Evolutionary conservation across 805 yeast species (phyloP).

Genomic region (Suhomyces sp.): DNA sequence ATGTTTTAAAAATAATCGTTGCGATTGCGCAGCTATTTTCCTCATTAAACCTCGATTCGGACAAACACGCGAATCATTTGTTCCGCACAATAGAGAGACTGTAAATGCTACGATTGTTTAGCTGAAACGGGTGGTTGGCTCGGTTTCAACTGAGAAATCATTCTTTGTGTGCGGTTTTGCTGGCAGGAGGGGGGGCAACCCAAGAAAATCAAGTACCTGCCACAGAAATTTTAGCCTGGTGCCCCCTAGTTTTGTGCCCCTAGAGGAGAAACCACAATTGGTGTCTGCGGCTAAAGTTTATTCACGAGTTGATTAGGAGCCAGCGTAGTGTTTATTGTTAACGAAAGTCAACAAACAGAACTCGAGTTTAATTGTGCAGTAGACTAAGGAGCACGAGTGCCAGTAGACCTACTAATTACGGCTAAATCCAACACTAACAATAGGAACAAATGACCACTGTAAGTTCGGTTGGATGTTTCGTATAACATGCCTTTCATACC

Average conservation of each 20-base stretch:
- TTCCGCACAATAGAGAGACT: conserved; percentile 1
- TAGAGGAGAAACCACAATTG: neutral
- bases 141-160: neutral
- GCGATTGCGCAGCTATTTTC: neutral
- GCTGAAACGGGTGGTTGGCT: neutral
- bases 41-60: neutral
- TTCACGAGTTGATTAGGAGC: neutral
- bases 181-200: neutral
- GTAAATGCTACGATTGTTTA: neutral
- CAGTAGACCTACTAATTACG: neutral
- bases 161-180: neutral
- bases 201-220: neutral
- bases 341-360: neutral
- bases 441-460: neutral
- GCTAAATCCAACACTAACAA: neutral
- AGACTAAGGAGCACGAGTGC: neutral
- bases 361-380: neutral
- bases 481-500: neutral
- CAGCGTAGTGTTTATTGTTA: neutral
- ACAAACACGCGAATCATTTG: neutral
- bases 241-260: neutral
- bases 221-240: neutral
- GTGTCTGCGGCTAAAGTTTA: neutral
- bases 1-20: neutral
- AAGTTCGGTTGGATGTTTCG: neutral